These are phyloP conservation scores for Fusarium compactum DNA, from an alignment of 2,329 filamentous ascomycete species.

Conservation along the genomic window DNA sequence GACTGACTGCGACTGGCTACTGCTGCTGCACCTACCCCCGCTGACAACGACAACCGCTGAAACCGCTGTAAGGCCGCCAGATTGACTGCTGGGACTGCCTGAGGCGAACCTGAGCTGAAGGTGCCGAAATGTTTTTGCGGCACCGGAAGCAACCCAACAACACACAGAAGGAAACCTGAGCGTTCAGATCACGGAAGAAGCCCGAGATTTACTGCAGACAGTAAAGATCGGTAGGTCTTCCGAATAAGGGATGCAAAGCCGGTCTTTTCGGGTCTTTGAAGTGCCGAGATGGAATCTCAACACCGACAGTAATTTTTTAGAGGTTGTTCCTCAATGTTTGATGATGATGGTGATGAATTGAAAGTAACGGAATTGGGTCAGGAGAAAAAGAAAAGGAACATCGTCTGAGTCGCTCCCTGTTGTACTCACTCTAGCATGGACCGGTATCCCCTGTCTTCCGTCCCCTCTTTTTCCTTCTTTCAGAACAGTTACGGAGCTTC, in stretches of 20 bases:
- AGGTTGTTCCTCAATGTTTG: neutral
- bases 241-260: conserved; percentile 32
- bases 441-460: conserved; percentile 24
- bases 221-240: conserved; percentile 36
- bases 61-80: conserved; percentile 43
- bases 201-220: conserved; percentile 19
- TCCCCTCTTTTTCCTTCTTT: conserved; percentile 37
- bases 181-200: conserved; percentile 36
- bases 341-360: conserved; percentile 25
- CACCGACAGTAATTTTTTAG: neutral
- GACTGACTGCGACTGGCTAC: conserved; percentile 29
- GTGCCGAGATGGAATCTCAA: conserved; percentile 14
- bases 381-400: conserved; percentile 19
- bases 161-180: neutral
- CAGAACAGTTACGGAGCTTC: conserved; percentile 21
- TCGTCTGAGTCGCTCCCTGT: conserved; percentile 22
- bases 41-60: conserved; percentile 26
- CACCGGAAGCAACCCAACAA: conserved; percentile 17
- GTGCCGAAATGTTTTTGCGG: conserved; percentile 25
- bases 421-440: conserved; percentile 25
- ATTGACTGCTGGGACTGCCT: conserved; percentile 19
- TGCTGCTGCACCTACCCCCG: conserved; percentile 30
- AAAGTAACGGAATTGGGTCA: conserved; percentile 35
- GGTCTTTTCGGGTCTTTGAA: conserved; percentile 27
- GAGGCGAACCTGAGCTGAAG: conserved; percentile 3